phyloP scores from a whole-genome alignment of 768 basidiomycete species.

The Clitopilus hobsonii region DNA sequence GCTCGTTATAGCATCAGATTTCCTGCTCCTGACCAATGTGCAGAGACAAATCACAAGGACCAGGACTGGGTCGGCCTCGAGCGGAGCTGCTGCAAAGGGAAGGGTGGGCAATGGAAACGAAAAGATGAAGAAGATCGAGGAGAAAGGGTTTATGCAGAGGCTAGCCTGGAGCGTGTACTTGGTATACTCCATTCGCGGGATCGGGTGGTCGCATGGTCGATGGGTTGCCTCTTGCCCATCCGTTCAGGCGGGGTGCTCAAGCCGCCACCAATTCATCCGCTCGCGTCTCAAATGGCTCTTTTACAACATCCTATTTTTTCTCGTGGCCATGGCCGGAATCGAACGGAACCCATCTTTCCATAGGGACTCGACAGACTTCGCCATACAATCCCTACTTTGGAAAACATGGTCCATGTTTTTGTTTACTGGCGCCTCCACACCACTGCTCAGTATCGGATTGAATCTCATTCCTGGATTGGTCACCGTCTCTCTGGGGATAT shows the following conservation, averaged over 20 bases:
- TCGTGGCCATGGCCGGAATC: background rate
- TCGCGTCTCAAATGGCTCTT: background rate
- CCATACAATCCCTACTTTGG: background rate
- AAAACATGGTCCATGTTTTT: background rate
- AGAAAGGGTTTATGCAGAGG: background rate
- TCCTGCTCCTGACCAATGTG: background rate
- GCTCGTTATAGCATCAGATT: constrained; percentile 1
- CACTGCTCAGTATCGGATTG: background rate
- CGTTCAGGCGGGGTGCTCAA: background rate
- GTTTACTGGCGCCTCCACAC: background rate
- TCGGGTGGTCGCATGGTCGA: constrained; percentile 9
- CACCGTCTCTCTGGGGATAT: constrained; percentile 7
- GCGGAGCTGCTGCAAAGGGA: background rate
- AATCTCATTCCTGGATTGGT: constrained; percentile 1
- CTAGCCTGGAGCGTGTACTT: constrained; percentile 7
- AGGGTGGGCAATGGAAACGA: background rate
- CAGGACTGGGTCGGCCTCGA: background rate
- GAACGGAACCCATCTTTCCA: background rate
- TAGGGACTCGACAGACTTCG: background rate
- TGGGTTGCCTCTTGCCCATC: background rate
- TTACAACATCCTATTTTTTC: background rate
- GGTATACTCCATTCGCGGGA: constrained; percentile 3
- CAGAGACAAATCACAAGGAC: background rate
- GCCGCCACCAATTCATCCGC: background rate
- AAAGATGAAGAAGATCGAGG: background rate